Conservation (phyloP, 345 rosid genomes). For the Salix viminalis region DNA sequence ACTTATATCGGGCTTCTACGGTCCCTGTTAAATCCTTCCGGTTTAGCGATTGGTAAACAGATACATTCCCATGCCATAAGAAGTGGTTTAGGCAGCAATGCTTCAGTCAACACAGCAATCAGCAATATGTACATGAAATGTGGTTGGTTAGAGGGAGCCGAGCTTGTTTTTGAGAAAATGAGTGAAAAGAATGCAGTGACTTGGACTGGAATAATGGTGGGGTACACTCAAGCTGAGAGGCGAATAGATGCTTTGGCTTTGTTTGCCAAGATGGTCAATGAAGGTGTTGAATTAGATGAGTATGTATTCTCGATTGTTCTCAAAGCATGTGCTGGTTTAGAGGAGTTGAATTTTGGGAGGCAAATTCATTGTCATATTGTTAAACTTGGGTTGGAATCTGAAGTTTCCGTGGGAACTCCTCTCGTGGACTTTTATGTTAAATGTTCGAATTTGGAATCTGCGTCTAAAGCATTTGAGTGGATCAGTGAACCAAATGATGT, state of each 20-base stretch:
- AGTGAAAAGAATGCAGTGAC: slow-evolving; percentile 46
- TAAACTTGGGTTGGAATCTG: slow-evolving; percentile 60
- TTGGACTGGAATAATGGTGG: slow-evolving; percentile 66
- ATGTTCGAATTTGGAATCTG: slow-evolving; percentile 50
- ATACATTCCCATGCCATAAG: slow-evolving; percentile 54
- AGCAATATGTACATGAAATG: slow-evolving; percentile 63
- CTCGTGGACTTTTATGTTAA: slow-evolving; percentile 64
- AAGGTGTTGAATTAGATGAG: slow-evolving; percentile 56
- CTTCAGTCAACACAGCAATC: slow-evolving; percentile 39
- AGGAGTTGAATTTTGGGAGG: slow-evolving; percentile 48
- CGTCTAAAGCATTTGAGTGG: slow-evolving; percentile 44
- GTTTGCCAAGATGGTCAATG: slow-evolving; percentile 41
- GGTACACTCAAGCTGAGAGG: slow-evolving; percentile 48
- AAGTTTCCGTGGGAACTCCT: slow-evolving; percentile 73
- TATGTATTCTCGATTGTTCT: slow-evolving; percentile 60
- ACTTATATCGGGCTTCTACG: slow-evolving; percentile 42
- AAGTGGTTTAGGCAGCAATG: slow-evolving; percentile 35
- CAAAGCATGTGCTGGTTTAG: slow-evolving; percentile 57
- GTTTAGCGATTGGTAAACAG: slow-evolving; percentile 49
- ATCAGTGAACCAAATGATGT: slow-evolving; percentile 65
- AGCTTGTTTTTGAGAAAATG: slow-evolving; percentile 47
- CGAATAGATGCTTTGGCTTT: slow-evolving; percentile 41
- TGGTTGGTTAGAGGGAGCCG: slow-evolving; percentile 55
- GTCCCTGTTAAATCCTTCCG: slow-evolving; percentile 36
- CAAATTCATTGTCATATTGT: slow-evolving; percentile 55